Evolutionary conservation across 179 eudicot genomes (phyloP), one percentile per base, ranked within the genome.

Genomic region (Silene coronaria): DNA sequence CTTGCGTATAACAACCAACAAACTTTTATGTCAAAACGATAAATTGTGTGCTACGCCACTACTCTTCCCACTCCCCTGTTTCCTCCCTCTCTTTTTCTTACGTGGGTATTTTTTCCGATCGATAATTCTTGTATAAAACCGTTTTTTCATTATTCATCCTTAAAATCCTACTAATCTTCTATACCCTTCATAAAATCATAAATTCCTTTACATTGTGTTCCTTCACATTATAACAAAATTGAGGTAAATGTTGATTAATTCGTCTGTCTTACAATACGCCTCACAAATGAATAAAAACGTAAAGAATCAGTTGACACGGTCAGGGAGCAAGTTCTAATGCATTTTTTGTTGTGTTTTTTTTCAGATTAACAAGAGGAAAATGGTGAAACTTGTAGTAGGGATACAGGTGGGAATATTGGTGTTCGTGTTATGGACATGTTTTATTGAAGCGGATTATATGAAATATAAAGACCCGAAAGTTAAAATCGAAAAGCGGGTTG

Each of bases 401-500:
- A 55, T 9, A 17, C 22, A 80, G 27, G 6, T 78, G 73, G 80
- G 82, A 72, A 46, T 82, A 8, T 11, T 78, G 58, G 12, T 76
- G 65, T 12, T 81, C 9, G 34, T 81, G 48, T 34, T 81, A 16
- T 69, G 75, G 69, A 70, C 76, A 4, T 12, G 72, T 12, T 11
- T 76, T 4, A 48, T 51, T 36, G 67, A 68, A 21, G 88, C 80
- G 58, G 80, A 71, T 14, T 70, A 80, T n/a, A 28, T 77, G 64
- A 81, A 57, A 72, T 85, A 86, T 70, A 86, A 83, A 72, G 86
- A 86, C 77, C 86, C 85, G 3, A 86, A 76, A 72, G 24, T 17
- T 1, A 58, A 67, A 34, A 78, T 87, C 22, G 67, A 71, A 26
- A 46, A 0, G 21, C 72, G 90, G 32, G 86, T 87, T 0, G 60